A percentile compares a stretch with the other conserved stretches of the same genome.
Evolutionary conservation across 2,329 filamentous ascomycete genomes (phyloP).

Genomic region (Botrytis tulipae): DNA sequence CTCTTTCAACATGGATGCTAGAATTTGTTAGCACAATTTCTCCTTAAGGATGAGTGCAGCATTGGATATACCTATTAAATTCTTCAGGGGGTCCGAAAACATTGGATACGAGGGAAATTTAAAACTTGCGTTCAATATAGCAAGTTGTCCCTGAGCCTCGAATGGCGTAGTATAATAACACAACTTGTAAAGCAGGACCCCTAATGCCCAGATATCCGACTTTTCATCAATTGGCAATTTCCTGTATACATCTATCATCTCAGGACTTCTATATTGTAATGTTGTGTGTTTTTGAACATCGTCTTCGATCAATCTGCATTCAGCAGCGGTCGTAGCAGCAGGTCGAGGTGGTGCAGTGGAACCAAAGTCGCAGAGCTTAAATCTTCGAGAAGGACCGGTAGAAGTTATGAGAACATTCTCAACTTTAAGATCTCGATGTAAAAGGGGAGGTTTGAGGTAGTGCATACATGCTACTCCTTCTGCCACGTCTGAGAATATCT

Average conservation of each 20-base stretch:
- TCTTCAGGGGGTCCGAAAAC: conserved; percentile 88
- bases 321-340: conserved; percentile 80
- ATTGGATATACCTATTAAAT: conserved; percentile 70
- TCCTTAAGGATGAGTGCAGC: not conserved
- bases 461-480: conserved; percentile 99
- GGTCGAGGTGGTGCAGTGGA: conserved; percentile 81
- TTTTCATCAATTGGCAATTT: conserved; percentile 98
- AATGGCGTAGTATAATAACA: conserved; percentile 99
- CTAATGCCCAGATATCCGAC: conserved; percentile 93
- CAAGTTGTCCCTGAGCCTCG: conserved; percentile 95
- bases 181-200: conserved; percentile 93
- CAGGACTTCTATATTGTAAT: conserved; percentile 93
- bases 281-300: conserved; percentile 97
- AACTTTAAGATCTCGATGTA: conserved; percentile 95
- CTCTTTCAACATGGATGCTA: conserved; percentile 88
- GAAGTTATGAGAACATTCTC: conserved; percentile 86
- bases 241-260: conserved; percentile 98
- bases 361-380: conserved; percentile 98
- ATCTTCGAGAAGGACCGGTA: conserved; percentile 64
- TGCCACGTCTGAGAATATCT: conserved; percentile 93
- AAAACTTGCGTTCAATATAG: conserved; percentile 93
- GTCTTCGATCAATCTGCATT: conserved; percentile 91
- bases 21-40: conserved; percentile 23
- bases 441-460: conserved; percentile 87
- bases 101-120: conserved; percentile 84